Percentiles rank a stretch among this genome's conserved stretches.
Evolutionary conservation across 768 basidiomycete genomes (phyloP).

Genomic region (Pseudohyphozyma bogoriensis): DNA sequence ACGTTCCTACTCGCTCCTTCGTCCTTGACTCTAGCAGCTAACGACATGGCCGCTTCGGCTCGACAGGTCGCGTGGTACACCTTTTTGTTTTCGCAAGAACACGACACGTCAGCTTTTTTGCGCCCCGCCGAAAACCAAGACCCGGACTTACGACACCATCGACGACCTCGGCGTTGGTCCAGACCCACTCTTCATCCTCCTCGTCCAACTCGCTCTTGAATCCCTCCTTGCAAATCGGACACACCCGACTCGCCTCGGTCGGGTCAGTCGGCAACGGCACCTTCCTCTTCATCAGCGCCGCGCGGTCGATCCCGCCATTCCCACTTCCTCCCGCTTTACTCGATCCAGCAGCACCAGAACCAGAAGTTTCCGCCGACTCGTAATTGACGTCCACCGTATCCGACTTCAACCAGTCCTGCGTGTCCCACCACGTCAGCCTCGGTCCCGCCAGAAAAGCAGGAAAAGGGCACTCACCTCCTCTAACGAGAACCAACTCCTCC

Average conservation of each 20-base stretch:
- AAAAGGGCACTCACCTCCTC: slow-evolving; percentile 16
- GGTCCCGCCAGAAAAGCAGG: neutral
- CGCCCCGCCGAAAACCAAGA: no score
- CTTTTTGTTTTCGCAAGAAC: neutral
- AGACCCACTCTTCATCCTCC: slow-evolving; percentile 97
- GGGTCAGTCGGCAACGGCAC: slow-evolving; percentile 70
- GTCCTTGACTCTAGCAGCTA: neutral
- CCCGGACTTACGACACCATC: slow-evolving; percentile 48
- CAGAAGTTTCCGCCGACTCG: neutral
- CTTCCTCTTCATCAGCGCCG: slow-evolving; percentile 51
- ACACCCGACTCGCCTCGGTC: slow-evolving; percentile 58
- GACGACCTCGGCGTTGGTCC: slow-evolving; percentile 77
- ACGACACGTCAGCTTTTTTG: neutral
- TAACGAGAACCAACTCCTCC: slow-evolving; percentile 67
- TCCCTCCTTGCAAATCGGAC: slow-evolving; percentile 91
- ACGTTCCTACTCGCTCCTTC: neutral
- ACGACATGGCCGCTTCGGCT: slow-evolving; percentile 13
- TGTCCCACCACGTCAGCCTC: neutral
- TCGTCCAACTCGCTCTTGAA: slow-evolving; percentile 85
- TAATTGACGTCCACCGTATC: slow-evolving; percentile 1
- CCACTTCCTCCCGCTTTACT: neutral
- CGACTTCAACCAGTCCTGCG: slow-evolving; percentile 72
- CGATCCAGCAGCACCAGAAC: no score
- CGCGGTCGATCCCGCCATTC: slow-evolving; percentile 41
- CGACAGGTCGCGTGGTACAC: slow-evolving; percentile 30